These are phyloP conservation scores for Acer negundo DNA, from an alignment of 345 rosid species.

Conservation along the genomic window DNA sequence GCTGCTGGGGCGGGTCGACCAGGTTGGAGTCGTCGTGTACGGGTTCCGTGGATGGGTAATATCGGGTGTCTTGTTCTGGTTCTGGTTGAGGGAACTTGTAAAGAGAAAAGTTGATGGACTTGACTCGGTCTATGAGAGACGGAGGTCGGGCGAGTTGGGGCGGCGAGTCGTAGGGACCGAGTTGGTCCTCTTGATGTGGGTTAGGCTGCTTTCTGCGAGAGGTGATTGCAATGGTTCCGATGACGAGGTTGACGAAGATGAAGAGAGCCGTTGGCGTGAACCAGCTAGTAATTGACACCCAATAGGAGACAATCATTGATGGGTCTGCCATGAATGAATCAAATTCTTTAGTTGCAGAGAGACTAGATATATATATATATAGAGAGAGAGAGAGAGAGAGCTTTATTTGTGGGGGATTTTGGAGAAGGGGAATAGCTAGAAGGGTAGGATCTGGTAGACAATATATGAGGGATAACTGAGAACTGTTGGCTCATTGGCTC, in stretches of 20 bases:
- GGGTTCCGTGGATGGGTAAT: slow-evolving; percentile 19
- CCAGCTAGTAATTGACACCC: slow-evolving; percentile 40
- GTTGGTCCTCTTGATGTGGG: slow-evolving; percentile 15
- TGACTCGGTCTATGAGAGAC: slow-evolving; percentile 52
- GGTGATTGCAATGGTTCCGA: slow-evolving; percentile 54
- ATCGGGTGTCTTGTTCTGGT: slow-evolving; percentile 7
- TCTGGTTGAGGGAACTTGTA: slow-evolving; percentile 28
- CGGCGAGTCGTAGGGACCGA: slow-evolving; percentile 9
- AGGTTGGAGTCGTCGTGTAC: slow-evolving; percentile 15
- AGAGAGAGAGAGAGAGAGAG: not conserved
- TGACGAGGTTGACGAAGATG: slow-evolving; percentile 60
- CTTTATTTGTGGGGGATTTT: not conserved
- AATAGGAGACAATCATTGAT: not conserved
- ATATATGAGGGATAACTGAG: too few species aligned
- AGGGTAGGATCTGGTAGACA: not conserved
- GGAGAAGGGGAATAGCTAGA: not conserved
- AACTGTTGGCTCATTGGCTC: too few species aligned
- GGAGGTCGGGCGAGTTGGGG: slow-evolving; percentile 42
- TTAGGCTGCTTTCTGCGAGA: slow-evolving; percentile 33
- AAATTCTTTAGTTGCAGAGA: not conserved
- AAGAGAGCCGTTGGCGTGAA: slow-evolving; percentile 61
- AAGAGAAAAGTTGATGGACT: slow-evolving; percentile 45
- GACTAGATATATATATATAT: not conserved
- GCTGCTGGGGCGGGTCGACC: slow-evolving; percentile 24
- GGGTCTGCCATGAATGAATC: slow-evolving; percentile 12